Conservation (phyloP, 192 early-diverging fungal genomes). For the Polychytrium aggregatum region DNA sequence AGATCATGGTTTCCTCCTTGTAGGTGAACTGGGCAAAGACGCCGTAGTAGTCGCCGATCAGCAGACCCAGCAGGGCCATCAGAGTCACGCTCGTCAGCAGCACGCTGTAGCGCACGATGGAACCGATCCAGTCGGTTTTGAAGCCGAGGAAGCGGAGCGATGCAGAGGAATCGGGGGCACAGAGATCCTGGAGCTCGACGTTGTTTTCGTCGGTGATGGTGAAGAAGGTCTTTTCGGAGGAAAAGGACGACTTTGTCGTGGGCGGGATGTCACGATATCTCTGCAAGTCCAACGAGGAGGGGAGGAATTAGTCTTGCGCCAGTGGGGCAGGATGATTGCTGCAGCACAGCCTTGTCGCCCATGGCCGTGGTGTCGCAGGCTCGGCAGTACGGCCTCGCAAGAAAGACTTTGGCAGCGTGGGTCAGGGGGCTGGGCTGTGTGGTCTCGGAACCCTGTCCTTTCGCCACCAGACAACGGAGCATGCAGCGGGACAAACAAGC, state of each 20-base stretch:
- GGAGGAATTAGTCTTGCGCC: too few species aligned
- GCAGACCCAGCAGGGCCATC: constrained; percentile 51
- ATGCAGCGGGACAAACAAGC: too few species aligned
- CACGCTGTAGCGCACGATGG: constrained; percentile 28
- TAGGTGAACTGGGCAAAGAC: constrained; percentile 37
- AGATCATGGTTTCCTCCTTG: constrained; percentile 28
- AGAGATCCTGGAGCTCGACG: constrained; percentile 13
- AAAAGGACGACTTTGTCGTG: too few species aligned
- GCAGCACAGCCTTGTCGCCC: too few species aligned
- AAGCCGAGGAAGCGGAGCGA: constrained; percentile 50
- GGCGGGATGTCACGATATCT: not conserved
- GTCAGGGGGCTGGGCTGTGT: too few species aligned
- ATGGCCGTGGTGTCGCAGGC: too few species aligned
- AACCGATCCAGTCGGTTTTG: constrained; percentile 39
- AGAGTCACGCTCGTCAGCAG: constrained; percentile 47
- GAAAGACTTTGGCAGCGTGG: too few species aligned
- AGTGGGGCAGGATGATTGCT: too few species aligned
- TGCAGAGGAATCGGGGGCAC: not conserved
- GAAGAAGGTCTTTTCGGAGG: too few species aligned
- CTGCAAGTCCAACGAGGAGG: not conserved
- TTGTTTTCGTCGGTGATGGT: not conserved
- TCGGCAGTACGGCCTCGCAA: too few species aligned
- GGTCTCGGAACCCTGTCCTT: too few species aligned
- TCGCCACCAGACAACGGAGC: too few species aligned
- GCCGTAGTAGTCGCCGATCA: constrained; percentile 67